Evolutionary conservation across 2,329 filamentous ascomycete species (phyloP).

Genomic region (Sporothrix inflata): DNA sequence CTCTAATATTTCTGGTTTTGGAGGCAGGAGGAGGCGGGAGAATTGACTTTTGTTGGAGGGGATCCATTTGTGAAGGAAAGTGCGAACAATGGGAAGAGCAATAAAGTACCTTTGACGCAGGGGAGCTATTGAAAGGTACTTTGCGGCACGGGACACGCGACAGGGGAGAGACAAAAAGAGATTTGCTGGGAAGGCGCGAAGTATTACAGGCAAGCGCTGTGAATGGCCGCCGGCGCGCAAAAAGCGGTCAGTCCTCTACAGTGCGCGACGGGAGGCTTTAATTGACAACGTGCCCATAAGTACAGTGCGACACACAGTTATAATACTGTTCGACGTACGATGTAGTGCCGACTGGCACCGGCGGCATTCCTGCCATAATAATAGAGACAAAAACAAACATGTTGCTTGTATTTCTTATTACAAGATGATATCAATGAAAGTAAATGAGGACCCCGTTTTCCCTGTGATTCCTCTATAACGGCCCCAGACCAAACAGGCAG

Average conservation of each 20-base stretch:
- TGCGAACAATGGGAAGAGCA: not conserved
- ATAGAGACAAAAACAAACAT: conserved; percentile 5
- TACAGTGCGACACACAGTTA: not conserved
- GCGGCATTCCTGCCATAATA: not conserved
- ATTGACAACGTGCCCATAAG: not conserved
- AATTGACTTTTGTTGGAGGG: conserved; percentile 1
- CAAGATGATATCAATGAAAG: conserved; percentile 18
- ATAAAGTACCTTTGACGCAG: not conserved
- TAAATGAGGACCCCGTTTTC: not conserved
- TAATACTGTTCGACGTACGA: not conserved
- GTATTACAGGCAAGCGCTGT: conserved; percentile 2
- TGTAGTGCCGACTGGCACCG: not conserved
- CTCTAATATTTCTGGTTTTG: not conserved
- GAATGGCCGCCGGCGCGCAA: conserved; percentile 14
- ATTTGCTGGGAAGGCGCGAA: conserved; percentile 29
- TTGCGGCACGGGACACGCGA: conserved; percentile 24
- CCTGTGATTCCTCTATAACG: not conserved
- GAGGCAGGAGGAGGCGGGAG: conserved; percentile 18
- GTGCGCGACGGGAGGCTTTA: not conserved
- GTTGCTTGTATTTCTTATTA: conserved; percentile 21
- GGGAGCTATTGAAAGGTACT: not conserved
- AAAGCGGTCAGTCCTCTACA: conserved; percentile 24
- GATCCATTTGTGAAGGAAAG: not conserved
- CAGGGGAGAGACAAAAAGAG: conserved; percentile 19
- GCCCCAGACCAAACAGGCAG: not conserved